A percentile compares a stretch with the other conserved stretches of the same genome.
Conservation (phyloP, 1,284 basidiomycete species). For the Schizophyllum amplum region DNA sequence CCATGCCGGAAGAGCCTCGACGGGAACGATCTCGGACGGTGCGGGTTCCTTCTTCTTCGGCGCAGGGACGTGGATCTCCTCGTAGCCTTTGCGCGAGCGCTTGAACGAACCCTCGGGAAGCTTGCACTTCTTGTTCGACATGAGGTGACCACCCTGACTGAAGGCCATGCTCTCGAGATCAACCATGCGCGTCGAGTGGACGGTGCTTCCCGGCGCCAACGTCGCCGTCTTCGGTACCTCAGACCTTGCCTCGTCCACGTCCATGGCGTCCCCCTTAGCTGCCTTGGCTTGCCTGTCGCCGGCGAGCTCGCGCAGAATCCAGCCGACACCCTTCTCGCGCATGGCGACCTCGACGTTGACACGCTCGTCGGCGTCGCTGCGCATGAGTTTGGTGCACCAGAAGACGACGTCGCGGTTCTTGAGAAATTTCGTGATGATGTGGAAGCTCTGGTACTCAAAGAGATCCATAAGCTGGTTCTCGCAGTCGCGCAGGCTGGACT, state of each 20-base stretch:
- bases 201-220: constrained; percentile 80
- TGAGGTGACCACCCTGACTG: constrained; percentile 91
- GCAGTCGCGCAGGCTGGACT: constrained; percentile 86
- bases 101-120: constrained; percentile 98
- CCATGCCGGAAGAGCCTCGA: constrained; percentile 80
- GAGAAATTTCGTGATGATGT: constrained; percentile 85
- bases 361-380: constrained; percentile 84
- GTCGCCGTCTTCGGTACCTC: constrained; percentile 83
- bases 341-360: constrained; percentile 97
- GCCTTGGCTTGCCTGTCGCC: constrained; percentile 65
- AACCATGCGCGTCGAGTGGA: constrained; percentile 80
- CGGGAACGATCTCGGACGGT: constrained; percentile 69
- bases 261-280: constrained; percentile 53
- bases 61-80: constrained; percentile 96
- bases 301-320: constrained; percentile 87
- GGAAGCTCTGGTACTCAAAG: constrained; percentile 92
- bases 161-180: constrained; percentile 96
- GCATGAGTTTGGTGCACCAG: constrained; percentile 96
- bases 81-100: constrained; percentile 92
- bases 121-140: constrained; percentile 98
- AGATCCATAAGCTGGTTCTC: constrained; percentile 98
- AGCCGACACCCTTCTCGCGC: constrained; percentile 94
- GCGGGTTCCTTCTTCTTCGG: constrained; percentile 73
- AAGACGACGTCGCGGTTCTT: constrained; percentile 96
- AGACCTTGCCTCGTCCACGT: constrained; percentile 54